Conservation (phyloP, 2,329 filamentous ascomycete genomes). For the Penicillium sp. region DNA sequence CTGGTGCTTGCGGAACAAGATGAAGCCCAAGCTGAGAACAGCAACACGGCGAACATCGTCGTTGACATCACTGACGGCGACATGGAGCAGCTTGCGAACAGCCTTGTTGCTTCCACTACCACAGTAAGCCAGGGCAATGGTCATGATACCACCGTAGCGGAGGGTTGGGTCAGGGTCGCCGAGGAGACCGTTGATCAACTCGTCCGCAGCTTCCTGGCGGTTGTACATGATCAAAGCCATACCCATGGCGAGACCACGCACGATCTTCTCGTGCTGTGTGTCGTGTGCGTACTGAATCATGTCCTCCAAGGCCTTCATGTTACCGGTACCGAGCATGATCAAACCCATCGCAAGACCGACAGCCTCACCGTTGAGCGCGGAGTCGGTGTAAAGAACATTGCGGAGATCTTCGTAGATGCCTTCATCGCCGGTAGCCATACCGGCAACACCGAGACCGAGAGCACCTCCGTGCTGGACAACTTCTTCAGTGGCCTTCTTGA, state of each 20-base stretch:
- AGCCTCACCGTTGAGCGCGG: slow-evolving; percentile 93
- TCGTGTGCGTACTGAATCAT: slow-evolving; percentile 99
- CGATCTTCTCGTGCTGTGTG: slow-evolving; percentile 98
- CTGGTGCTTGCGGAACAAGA: slow-evolving; percentile 95
- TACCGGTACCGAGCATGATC: slow-evolving; percentile 98
- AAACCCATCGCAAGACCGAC: slow-evolving; percentile 95
- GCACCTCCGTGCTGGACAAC: slow-evolving; percentile 97
- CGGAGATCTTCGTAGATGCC: slow-evolving; percentile 91
- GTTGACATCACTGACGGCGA: slow-evolving; percentile 96
- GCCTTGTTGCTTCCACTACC: slow-evolving; percentile 98
- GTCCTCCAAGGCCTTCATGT: slow-evolving; percentile 86
- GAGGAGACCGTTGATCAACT: slow-evolving; percentile 88
- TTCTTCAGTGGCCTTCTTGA: slow-evolving; percentile 61
- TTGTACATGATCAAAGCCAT: slow-evolving; percentile 99
- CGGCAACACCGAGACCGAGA: slow-evolving; percentile 90
- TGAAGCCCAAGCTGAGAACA: slow-evolving; percentile 97
- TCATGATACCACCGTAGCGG: slow-evolving; percentile 97
- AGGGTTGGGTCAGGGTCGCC: slow-evolving; percentile 92
- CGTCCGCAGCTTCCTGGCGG: slow-evolving; percentile 90
- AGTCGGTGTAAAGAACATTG: slow-evolving; percentile 86
- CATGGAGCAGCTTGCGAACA: slow-evolving; percentile 90
- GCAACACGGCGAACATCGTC: slow-evolving; percentile 95
- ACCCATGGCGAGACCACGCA: slow-evolving; percentile 89
- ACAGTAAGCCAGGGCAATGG: slow-evolving; percentile 96
- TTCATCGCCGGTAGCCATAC: slow-evolving; percentile 92